Conservation (phyloP, 1,139 yeast species). For the Kodamaea ohmeri region DNA sequence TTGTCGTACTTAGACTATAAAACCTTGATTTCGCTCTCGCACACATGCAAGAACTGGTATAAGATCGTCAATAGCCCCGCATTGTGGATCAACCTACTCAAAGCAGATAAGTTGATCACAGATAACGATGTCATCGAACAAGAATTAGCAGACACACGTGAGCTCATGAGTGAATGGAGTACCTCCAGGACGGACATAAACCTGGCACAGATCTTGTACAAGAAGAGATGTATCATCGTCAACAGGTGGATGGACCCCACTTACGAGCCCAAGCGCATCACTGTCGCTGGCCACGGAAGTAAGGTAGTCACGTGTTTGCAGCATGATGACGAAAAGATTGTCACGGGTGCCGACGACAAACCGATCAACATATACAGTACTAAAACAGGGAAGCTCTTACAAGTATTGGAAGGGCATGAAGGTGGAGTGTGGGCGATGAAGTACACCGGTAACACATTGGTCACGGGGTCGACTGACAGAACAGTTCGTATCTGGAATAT, state of each 20-base stretch:
- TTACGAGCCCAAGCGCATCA: conserved; percentile 65
- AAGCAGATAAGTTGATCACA: conserved; percentile 52
- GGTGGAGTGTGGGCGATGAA: conserved; percentile 99
- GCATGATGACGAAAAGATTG: conserved; percentile 85
- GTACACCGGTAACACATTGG: conserved; percentile 69
- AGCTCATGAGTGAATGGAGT: conserved; percentile 35
- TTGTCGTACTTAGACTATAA: conserved; percentile 62
- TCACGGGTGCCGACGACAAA: conserved; percentile 90
- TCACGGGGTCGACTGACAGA: conserved; percentile 57
- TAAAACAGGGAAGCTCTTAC: conserved; percentile 63
- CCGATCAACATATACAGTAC: conserved; percentile 81
- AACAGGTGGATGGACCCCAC: conserved; percentile 81
- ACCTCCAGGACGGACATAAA: conserved; percentile 21
- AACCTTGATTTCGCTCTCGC: conserved; percentile 60
- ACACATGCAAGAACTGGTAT: conserved; percentile 73
- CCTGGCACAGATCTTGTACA: conserved; percentile 56
- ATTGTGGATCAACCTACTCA: conserved; percentile 58
- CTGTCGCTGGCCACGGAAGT: conserved; percentile 66
- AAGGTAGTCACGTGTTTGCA: conserved; percentile 92
- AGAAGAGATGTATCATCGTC: conserved; percentile 62
- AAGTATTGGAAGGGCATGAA: conserved; percentile 80
- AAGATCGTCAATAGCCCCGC: conserved; percentile 55
- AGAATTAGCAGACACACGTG: conserved; percentile 31
- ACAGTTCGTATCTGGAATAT: conserved; percentile 63
- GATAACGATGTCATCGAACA: conserved; percentile 32